phyloP scores from a whole-genome alignment of 2,329 filamentous ascomycete genomes.

The Eurotiales sp. region DNA sequence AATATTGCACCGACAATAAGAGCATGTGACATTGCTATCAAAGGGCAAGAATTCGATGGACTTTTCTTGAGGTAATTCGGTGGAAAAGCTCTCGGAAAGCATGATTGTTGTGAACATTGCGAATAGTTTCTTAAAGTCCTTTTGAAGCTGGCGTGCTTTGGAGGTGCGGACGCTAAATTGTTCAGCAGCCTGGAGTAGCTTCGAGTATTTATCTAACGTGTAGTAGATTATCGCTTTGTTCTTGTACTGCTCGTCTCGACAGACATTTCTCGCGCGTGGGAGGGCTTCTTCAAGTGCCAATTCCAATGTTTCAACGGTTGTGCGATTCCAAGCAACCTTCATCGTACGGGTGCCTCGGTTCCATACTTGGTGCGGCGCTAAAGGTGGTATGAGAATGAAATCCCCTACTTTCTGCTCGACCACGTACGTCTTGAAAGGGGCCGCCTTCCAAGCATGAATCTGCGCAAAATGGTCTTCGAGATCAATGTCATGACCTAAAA shows the following conservation, averaged over 20 bases:
- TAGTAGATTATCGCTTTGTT: constrained; percentile 95
- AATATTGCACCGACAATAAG: constrained; percentile 92
- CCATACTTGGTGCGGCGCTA: constrained; percentile 97
- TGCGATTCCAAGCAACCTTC: constrained; percentile 98
- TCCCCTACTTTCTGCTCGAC: constrained; percentile 89
- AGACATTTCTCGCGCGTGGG: constrained; percentile 83
- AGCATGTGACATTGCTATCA: constrained; percentile 89
- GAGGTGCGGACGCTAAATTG: constrained; percentile 43
- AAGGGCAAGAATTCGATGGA: constrained; percentile 73
- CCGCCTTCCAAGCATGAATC: constrained; percentile 90
- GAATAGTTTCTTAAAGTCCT: constrained; percentile 80
- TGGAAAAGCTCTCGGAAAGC: constrained; percentile 79
- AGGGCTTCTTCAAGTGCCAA: constrained; percentile 82
- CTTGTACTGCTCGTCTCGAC: constrained; percentile 97
- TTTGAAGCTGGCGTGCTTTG: constrained; percentile 66
- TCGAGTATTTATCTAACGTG: constrained; percentile 73
- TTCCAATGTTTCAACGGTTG: constrained; percentile 84
- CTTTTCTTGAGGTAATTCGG: constrained; percentile 58
- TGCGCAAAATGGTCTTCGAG: constrained; percentile 97
- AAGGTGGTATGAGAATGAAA: constrained; percentile 86
- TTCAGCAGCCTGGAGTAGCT: constrained; percentile 55
- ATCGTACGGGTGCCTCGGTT: constrained; percentile 93
- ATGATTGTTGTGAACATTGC: constrained; percentile 73
- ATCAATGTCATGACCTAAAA: constrained; percentile 92
- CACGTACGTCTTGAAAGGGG: constrained; percentile 87